Conservation (phyloP, 257 asterid species). For the Prunella vulgaris region DNA sequence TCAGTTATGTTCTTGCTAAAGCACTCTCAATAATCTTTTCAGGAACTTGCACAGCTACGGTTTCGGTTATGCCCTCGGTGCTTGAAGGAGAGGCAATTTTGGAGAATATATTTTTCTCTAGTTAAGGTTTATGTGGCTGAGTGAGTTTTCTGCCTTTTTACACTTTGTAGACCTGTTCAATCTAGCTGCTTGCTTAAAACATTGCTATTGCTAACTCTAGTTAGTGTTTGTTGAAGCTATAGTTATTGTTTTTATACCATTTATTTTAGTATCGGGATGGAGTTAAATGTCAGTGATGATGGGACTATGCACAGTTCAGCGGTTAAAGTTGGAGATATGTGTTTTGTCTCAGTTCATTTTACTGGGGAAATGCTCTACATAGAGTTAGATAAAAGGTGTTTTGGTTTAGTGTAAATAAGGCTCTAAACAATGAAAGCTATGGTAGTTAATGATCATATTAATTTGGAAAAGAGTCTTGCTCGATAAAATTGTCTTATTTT, state of each 20-base stretch:
- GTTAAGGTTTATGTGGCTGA: constrained; percentile 59
- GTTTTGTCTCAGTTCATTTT: not conserved
- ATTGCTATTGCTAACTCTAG: not conserved
- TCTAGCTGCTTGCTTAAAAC: constrained; percentile 8
- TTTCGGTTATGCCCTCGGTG: constrained; percentile 76
- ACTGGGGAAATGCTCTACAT: not conserved
- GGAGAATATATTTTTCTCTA: constrained; percentile 81
- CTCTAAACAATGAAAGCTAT: not conserved
- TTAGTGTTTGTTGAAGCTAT: not conserved
- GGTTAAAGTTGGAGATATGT: not conserved
- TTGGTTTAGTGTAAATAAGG: not conserved
- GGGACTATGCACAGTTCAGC: not conserved
- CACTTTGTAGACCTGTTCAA: constrained; percentile 13
- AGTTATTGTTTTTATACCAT: not conserved
- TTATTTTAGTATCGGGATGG: not conserved
- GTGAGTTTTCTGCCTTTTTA: constrained; percentile 51
- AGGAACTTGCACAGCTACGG: constrained; percentile 84
- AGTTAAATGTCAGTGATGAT: not conserved
- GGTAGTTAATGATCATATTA: not conserved
- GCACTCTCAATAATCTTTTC: constrained; percentile 24
- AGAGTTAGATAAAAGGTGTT: not conserved
- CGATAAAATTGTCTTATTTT: not conserved
- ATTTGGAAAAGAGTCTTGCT: not conserved
- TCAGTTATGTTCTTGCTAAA: constrained; percentile 17
- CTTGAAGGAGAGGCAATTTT: constrained; percentile 79